phyloP scores from a whole-genome alignment of 257 asterid genomes.

The Marsdenia floribunda region DNA sequence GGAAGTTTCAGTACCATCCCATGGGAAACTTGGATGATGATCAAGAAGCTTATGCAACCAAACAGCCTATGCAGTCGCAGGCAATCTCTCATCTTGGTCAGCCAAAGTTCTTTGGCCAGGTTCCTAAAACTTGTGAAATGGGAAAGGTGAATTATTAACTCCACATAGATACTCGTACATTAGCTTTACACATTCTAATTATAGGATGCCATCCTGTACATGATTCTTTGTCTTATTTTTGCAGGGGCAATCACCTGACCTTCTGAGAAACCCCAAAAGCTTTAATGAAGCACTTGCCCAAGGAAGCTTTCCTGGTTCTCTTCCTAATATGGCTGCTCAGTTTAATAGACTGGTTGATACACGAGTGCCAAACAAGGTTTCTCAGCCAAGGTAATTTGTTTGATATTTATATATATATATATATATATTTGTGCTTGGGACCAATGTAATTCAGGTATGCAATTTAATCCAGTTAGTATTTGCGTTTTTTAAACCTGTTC shows the following conservation, averaged over 20 bases:
- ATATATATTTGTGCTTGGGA: not conserved
- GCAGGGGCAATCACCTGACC: conserved; percentile 52
- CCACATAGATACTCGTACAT: not conserved
- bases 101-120: conserved; percentile 50
- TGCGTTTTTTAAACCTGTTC: not conserved
- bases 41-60: conserved; percentile 41
- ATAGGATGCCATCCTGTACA: not conserved
- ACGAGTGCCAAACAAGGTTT: conserved; percentile 32
- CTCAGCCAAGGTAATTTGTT: conserved; percentile 49
- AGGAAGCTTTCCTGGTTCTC: conserved; percentile 29
- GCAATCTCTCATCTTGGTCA: conserved; percentile 41
- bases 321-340: conserved; percentile 31
- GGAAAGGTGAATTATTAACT: conserved; percentile 40
- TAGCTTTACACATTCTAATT: conserved; percentile 1
- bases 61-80: conserved; percentile 43
- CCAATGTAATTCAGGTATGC: not conserved
- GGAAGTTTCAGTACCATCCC: conserved; percentile 85
- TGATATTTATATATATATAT: not conserved
- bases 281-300: conserved; percentile 35
- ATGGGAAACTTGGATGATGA: conserved; percentile 76
- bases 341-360: conserved; percentile 40
- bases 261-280: conserved; percentile 39
- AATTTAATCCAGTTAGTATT: not conserved
- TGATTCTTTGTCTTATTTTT: conserved; percentile 19
- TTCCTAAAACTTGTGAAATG: conserved; percentile 30